phyloP scores from a whole-genome alignment of 495 filamentous ascomycete genomes.

The Astrocystis sublimbata region DNA sequence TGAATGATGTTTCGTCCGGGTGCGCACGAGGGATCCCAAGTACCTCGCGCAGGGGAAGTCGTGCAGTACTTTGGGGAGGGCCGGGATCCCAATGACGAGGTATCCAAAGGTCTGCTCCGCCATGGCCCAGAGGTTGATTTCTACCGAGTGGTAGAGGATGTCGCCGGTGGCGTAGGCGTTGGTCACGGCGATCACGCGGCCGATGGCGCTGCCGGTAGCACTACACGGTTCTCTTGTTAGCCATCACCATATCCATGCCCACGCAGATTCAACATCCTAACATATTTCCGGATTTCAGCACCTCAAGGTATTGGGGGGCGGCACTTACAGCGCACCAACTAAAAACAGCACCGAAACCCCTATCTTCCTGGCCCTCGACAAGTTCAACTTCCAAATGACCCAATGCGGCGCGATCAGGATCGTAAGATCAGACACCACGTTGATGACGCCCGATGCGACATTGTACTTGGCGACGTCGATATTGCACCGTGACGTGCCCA shows the following conservation, averaged over 20 bases:
- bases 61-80: constrained; percentile 31
- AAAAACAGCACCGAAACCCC: constrained; percentile 41
- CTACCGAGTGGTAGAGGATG: constrained; percentile 23
- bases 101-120: constrained; percentile 37
- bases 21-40: constrained; percentile 5
- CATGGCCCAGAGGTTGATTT: constrained; percentile 35
- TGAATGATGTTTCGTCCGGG: neutral
- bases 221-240: neutral
- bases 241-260: neutral
- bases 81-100: constrained; percentile 34
- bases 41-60: constrained; percentile 16
- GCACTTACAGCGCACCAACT: constrained; percentile 41
- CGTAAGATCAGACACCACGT: constrained; percentile 37
- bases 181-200: constrained; percentile 26
- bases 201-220: constrained; percentile 22
- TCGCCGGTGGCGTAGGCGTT: constrained; percentile 31
- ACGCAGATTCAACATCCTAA: no score
- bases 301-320: no score
- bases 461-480: constrained; percentile 26
- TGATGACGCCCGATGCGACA: constrained; percentile 24
- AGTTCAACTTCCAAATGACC: constrained; percentile 39
- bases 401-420: constrained; percentile 41
- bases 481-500: constrained; percentile 36
- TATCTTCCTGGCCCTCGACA: constrained; percentile 32
- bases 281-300: no score